Conservation (phyloP, 179 eudicot species). For the Pouteria campechiana region DNA sequence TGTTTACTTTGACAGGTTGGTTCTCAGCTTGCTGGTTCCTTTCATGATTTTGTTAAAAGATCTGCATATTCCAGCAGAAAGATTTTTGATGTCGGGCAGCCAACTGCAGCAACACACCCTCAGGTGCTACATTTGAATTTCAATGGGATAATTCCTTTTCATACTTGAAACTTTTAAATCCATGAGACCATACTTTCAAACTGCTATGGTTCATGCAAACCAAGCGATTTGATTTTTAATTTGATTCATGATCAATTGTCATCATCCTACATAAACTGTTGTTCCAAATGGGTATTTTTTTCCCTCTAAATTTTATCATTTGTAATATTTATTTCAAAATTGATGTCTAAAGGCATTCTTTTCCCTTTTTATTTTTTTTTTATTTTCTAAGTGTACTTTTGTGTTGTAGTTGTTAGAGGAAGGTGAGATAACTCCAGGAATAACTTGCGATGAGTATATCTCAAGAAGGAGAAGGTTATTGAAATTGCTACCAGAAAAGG, state of each 20-base stretch:
- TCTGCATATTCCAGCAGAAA: constrained; percentile 28
- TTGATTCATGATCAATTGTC: too few species aligned
- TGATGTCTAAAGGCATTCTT: neutral
- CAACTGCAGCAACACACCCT: constrained; percentile 75
- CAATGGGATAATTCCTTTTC: neutral
- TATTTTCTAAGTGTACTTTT: too few species aligned
- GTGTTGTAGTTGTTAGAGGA: constrained; percentile 62
- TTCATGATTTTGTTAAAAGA: too few species aligned
- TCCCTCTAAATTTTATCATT: neutral
- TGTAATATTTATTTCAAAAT: neutral
- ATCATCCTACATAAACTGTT: too few species aligned
- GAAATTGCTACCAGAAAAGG: constrained; percentile 70
- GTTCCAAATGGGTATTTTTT: too few species aligned
- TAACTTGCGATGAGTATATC: constrained; percentile 55
- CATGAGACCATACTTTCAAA: too few species aligned
- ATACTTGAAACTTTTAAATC: too few species aligned
- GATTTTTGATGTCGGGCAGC: constrained; percentile 68
- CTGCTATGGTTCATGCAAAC: too few species aligned
- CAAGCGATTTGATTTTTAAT: too few species aligned
- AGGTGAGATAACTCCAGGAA: constrained; percentile 82
- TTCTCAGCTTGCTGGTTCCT: too few species aligned
- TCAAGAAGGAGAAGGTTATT: constrained; percentile 67
- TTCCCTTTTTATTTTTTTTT: neutral
- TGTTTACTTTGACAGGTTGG: too few species aligned
- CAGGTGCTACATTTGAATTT: constrained; percentile 62